Evolutionary conservation across 2,329 filamentous ascomycete genomes (phyloP), one percentile per base, ranked within the genome.

Genomic region (Aspergillus sp.): DNA sequence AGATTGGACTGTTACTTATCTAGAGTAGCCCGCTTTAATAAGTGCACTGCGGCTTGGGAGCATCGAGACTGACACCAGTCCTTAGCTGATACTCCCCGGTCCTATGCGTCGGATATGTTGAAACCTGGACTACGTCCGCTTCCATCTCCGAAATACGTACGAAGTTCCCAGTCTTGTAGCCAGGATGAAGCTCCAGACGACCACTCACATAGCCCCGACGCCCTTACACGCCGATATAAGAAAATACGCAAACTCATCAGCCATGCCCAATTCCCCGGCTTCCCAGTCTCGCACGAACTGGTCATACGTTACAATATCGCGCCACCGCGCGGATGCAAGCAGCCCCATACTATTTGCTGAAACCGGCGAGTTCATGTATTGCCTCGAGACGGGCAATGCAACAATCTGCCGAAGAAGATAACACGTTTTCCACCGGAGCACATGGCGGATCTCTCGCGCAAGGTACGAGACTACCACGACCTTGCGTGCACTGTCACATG

Each of bases 151-250:
- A n/a, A n/a, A n/a, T n/a, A n/a, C n/a, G n/a, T n/a, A n/a, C n/a
- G n/a, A n/a, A n/a, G n/a, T n/a, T n/a, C n/a, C 22, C 22, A 22
- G 1, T 22, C 22, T 22, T 22, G 7, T 22, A 6, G 2, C 22
- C 22, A 22, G 22, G 22, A 22, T 22, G 22, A 22, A 6, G 22
- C 22, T 7, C 5, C 22, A 22, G 5, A 7, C 22, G 7, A 22
- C 22, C 22, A 22, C 5, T 22, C 22, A 22, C 33, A 35, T 35
- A n/a, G 33, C 13, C 13, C 16, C 16, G 11, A 38, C 11, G 14
- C 50, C 50, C 32, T 51, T 51, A 5, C 50, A 51, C 2, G 50
- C 50, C 13, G 47, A 35, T 6, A 51, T 35, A 35, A 51, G 41
- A 19, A 51, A 26, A 3, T 24, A 33, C 9, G 7, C 32, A 26